A percentile compares a stretch with the other conserved stretches of the same genome.
These are phyloP conservation scores for Fusarium aywerte DNA, from an alignment of 2,329 filamentous ascomycete genomes.

Conservation along the genomic window DNA sequence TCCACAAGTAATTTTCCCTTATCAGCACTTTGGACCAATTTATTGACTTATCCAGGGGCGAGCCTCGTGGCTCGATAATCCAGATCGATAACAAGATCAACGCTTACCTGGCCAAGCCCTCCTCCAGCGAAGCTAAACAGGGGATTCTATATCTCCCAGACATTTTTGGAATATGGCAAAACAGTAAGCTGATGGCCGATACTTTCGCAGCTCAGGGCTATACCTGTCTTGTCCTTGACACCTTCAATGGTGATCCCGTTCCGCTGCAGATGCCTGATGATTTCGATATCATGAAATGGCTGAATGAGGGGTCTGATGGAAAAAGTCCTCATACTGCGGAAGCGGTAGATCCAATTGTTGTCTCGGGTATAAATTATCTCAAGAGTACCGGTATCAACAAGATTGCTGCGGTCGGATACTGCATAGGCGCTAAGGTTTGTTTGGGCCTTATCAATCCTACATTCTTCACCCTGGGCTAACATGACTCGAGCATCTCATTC, in stretches of 20 bases:
- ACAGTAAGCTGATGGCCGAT: constrained; percentile 53
- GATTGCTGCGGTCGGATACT: constrained; percentile 76
- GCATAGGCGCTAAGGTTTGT: constrained; percentile 75
- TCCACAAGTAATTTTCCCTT: constrained; percentile 7
- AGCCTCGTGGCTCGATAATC: not conserved
- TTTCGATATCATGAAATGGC: constrained; percentile 48
- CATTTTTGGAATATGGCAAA: constrained; percentile 62
- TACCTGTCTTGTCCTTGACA: constrained; percentile 47
- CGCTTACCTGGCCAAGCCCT: constrained; percentile 3
- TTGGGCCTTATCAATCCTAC: rapidly evolving
- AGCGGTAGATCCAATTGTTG: constrained; percentile 47
- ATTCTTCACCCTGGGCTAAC: not conserved
- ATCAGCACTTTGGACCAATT: too few species aligned
- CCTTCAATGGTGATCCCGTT: constrained; percentile 50
- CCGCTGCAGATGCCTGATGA: constrained; percentile 58
- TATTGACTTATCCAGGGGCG: not conserved
- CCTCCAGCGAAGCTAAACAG: constrained; percentile 9
- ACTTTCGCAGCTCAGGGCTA: constrained; percentile 51
- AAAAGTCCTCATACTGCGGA: constrained; percentile 54
- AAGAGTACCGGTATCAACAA: constrained; percentile 66
- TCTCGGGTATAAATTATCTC: constrained; percentile 61
- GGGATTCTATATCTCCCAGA: constrained; percentile 61
- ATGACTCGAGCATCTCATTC: constrained; percentile 66
- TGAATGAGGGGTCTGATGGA: constrained; percentile 55
- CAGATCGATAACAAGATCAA: not conserved